Evolutionary conservation across 2,329 filamentous ascomycete species (phyloP), one percentile per base, ranked within the genome.

Genomic region (Neoarthrinium moseri): DNA sequence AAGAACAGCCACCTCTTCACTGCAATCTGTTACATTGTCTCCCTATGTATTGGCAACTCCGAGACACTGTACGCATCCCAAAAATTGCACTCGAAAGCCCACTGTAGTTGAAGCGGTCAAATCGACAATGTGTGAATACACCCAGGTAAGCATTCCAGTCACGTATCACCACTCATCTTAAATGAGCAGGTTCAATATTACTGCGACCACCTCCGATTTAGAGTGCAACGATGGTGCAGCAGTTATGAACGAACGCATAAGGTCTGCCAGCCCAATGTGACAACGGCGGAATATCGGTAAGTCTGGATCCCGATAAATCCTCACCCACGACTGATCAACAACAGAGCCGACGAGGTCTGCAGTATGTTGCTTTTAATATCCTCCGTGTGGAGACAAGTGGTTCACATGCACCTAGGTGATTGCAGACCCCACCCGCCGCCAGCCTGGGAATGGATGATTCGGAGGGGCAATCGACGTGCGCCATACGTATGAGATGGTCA

Each of bases 41-140:
- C n/a, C n/a, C n/a, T n/a, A n/a, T n/a, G n/a, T n/a, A n/a, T n/a
- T n/a, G n/a, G n/a, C n/a, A n/a, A n/a, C n/a, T n/a, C n/a, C n/a
- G n/a, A n/a, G n/a, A n/a, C n/a, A n/a, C n/a, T n/a, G n/a, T n/a
- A n/a, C n/a, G n/a, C n/a, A n/a, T n/a, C n/a, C n/a, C n/a, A n/a
- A n/a, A n/a, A n/a, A n/a, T n/a, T n/a, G n/a, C n/a, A n/a, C n/a
- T n/a, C n/a, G n/a, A n/a, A n/a, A n/a, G n/a, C n/a, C n/a, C n/a
- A n/a, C n/a, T n/a, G n/a, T n/a, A n/a, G n/a, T n/a, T n/a, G n/a
- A n/a, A n/a, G n/a, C n/a, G n/a, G n/a, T n/a, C n/a, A n/a, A n/a
- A n/a, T n/a, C n/a, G 23, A 51, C 47, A 39, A 64, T 64, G 61
- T 64, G 61, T 45, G 61, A 64, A 49, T 64, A 64, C 50, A 62